Base-by-base conservation (phyloP, 352 stramenopile genomes). In the Thalassiosira hispida region DNA sequence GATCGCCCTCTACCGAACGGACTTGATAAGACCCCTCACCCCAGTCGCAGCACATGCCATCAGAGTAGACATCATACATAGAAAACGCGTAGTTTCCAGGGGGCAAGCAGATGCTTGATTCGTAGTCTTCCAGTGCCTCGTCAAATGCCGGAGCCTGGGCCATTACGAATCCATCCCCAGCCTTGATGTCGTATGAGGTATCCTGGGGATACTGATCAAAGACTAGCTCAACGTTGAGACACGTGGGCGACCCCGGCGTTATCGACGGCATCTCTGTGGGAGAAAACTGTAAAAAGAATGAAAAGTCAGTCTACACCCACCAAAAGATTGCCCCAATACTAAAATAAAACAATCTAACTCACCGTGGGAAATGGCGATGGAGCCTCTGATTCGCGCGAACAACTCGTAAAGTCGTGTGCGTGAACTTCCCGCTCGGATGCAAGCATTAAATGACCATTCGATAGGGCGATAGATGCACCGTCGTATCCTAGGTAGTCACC, bases 401-500 rank as follows among this genome's bases (percentile, higher is more conserved):
- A 77, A 5, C 31, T 18, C 8, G 56, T 67, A 11, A 77, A 62
- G 47, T 77, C 67, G 31, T 69, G 51, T 4, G 40, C 29, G 23
- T 47, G 31, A 11, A 77, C 40, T 16, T 77, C 56, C 29, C 27
- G 14, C 11, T 42, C 18, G 2, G 29, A 27, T 22, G 35, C 67
- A 2, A 69, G 16, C 3, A 77, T 22, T n/a, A 77, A 5, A 46
- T 52, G 33, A 29, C 67, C 67, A 47, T 60, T 31, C 1, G 67
- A 69, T 40, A 77, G 35, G 1, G 25, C 42, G 9, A 67, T 9
- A 12, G 52, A 38, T 7, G 67, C 42, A 22, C 27, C 46, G 5
- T n/a, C 47, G 22, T 77, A 77, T 12, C 53, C 67, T 0, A 11
- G 7, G 47, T 55, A 77, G 20, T 77, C 20, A 27, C 67, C 67